These are phyloP conservation scores for Schwanniomyces etchellsii DNA, from an alignment of 1,139 yeast genomes.

Conservation along the genomic window DNA sequence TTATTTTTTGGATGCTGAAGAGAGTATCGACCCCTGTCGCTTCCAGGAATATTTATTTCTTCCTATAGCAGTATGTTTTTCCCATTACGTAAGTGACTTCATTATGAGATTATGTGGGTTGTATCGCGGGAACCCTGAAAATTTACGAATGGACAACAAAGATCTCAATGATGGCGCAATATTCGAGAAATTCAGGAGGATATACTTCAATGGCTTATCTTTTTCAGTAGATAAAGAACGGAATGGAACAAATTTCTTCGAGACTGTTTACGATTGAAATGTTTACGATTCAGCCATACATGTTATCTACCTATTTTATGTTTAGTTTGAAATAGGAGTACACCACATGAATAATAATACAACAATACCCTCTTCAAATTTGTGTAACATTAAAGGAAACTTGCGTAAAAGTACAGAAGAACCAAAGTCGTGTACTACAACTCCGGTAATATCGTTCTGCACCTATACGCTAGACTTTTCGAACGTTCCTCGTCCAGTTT, in stretches of 20 bases:
- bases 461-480: no score
- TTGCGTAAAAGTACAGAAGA: no score
- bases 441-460: no score
- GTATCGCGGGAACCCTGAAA: constrained; percentile 42
- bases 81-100: constrained; percentile 31
- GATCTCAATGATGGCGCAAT: constrained; percentile 29
- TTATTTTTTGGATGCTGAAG: constrained; percentile 21
- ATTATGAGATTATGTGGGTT: constrained; percentile 26
- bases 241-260: constrained; percentile 38
- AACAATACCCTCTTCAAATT: no score
- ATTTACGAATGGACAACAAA: constrained; percentile 21
- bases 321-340: no score
- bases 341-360: no score
- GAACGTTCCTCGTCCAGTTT: no score
- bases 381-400: no score
- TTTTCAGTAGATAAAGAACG: constrained; percentile 33
- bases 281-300: not conserved
- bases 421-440: no score
- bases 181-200: constrained; percentile 19
- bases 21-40: constrained; percentile 13
- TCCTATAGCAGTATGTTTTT: constrained; percentile 18
- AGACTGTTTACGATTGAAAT: constrained; percentile 18
- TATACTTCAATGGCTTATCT: constrained; percentile 30
- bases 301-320: no score
- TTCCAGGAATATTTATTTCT: constrained; percentile 10